Base-by-base conservation (phyloP, 2,329 filamentous ascomycete species). In the Neonectria sp. region DNA sequence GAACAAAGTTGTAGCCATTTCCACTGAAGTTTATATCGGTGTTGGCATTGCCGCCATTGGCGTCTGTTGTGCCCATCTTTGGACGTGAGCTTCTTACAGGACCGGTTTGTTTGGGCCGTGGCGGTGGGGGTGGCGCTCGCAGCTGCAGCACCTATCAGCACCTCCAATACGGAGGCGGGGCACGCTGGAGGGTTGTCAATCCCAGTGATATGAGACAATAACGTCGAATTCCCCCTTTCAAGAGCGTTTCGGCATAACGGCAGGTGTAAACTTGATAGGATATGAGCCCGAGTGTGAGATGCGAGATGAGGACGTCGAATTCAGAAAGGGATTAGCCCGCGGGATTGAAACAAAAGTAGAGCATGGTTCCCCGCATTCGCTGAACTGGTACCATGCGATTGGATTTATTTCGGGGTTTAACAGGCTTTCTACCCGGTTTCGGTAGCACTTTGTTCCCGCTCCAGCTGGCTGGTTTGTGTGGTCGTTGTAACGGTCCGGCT, bases 1-100 rank as follows among this genome's bases (percentile, higher is more conserved):
- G 62, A 31, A 65, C 27, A 12, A 65, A 65, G 49, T 31, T 65
- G 40, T 65, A 65, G 15, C 55, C 61, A 46, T 53, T 65, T 17
- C 31, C 12, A 21, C 49, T 15, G 17, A 40, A 55, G 31, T 21
- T 37, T 27, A 24, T 48, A 33, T 58, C 57, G 21, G 37, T 21
- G 59, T 53, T 55, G 31, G 56, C 55, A n/a, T 58, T 55, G 45
- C 49, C 12, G 45, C 35, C 57, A 31, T 60, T 60, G n/a, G 24
- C 7, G n/a, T 53, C 51, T 53, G 51, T 2, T 8, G 51, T 8
- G 9, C 51, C 31, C 51, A 53, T 53, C 31, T 37, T 24, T 35
- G 51, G 29, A 25, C 8, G 51, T 15, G 29, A 35, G 29, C n/a
- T 53, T 35, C 31, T 53, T 35, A 45, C 11, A 45, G n/a, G 24